Base-by-base conservation (phyloP, 495 filamentous ascomycete genomes). In the Lepraria neglecta region DNA sequence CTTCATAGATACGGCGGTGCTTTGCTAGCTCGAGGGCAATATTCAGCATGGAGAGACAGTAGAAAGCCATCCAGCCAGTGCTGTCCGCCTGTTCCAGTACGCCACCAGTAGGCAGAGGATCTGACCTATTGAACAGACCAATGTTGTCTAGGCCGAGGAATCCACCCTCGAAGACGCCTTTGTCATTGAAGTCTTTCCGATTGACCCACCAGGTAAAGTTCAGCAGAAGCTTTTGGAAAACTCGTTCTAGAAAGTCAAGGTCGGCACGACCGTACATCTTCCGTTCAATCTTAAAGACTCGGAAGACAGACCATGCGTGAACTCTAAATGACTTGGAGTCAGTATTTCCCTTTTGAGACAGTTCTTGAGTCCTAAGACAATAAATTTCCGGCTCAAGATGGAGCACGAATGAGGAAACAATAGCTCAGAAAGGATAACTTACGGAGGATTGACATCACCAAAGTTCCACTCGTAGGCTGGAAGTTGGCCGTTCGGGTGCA, bases 171-270 rank as follows among this genome's bases (percentile, higher is more conserved):
- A 97, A 97, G 31, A 97, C 87, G 64, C 96, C 96, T 73, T 96
- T 97, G 54, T 90, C 92, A 4, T 96, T 89, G 28, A 77, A 82
- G 66, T 97, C 92, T 72, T 97, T 97, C 35, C 92, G 87, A 74
- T 96, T 96, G 4, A 95, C 90, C 92, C 92, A 97, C 92, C 94
- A 97, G 14, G 94, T 97, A 73, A 97, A 97, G 75, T 97, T 97
- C 50, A 97, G 77, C 28, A 97, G 75, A 65, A 97, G 71, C 73
- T 97, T 97, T 67, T 97, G 92, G 76, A 97, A 97, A 17, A 97
- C 94, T 33, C 94, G 80, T 75, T 97, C 92, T 42, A 97, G 80
- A 74, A 96, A 97, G 73, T 97, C 92, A 30, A 96, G 77, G 71
- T 97, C 92, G 70, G 96, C 88, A 31, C 89, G 85, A 28, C 92